Base-by-base conservation (phyloP, 2,329 filamentous ascomycete species). In the Monosporascus sp. region DNA sequence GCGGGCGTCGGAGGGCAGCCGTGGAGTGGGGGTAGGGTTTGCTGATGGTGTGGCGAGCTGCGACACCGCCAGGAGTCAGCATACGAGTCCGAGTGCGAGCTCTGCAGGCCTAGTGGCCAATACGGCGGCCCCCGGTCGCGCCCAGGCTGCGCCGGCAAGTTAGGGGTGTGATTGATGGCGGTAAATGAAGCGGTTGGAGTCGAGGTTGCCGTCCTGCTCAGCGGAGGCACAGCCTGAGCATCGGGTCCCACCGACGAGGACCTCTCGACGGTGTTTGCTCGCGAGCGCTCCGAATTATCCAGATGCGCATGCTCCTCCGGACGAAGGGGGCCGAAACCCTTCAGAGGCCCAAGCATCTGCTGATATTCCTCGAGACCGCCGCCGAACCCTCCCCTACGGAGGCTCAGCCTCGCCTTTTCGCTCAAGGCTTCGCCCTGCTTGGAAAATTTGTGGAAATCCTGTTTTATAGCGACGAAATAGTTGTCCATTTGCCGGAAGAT, bases 341-440 rank as follows among this genome's bases (percentile, higher is more conserved):
- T 74, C 11, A 77, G 68, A 53, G 68, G 68, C 38, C 59, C 62
- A 1, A 62, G 61, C 48, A 73, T 65, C 9, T 73, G 66, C 55
- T 74, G 76, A 67, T 79, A 85, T 59, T 83, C 79, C 56, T 81
- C 79, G 3, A 82, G 66, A 1, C 78, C 81, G 37, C 79, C 81
- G 15, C 79, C 76, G 3, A 57, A 56, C 6, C 71, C 74, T 2
- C 72, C 73, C 48, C 74, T 64, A 3, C 72, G 70, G n/a, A 79
- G 65, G 37, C 71, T 73, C 17, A 70, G 59, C 45, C 70, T 63
- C 52, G 67, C 60, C 58, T 71, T 63, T 55, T 67, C 57, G 37
- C 45, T 55, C 37, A 54, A 50, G 20, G 51, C 55, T 20, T 53
- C 52, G 17, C 64, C 65, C 47, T 64, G 60, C 18, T 62, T 54